Percentiles rank a stretch among this genome's conserved stretches.
These are phyloP conservation scores for Pseudohalonectria lignicola DNA, from an alignment of 2,329 filamentous ascomycete species.

Conservation along the genomic window DNA sequence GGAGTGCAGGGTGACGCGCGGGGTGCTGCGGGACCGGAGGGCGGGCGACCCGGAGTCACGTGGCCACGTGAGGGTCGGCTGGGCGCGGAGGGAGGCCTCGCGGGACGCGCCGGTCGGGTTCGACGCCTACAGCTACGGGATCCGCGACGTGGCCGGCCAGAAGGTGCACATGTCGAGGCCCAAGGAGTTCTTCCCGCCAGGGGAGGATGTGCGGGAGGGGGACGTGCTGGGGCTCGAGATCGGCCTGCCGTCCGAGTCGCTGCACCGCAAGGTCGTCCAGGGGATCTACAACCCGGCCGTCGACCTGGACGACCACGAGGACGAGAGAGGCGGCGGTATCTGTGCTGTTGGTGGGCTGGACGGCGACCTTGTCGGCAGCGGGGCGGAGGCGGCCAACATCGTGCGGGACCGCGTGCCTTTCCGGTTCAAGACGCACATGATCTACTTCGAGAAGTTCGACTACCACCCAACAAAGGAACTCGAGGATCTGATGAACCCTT, in stretches of 20 bases:
- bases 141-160: constrained; percentile 82
- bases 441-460: constrained; percentile 89
- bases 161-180: constrained; percentile 89
- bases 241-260: constrained; percentile 69
- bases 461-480: constrained; percentile 82
- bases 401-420: constrained; percentile 94
- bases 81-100: constrained; percentile 69
- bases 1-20: constrained; percentile 81
- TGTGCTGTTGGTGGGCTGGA: too few species aligned
- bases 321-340: too few species aligned
- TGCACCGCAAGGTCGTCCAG: constrained; percentile 81
- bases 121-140: constrained; percentile 86
- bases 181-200: constrained; percentile 75
- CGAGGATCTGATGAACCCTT: constrained; percentile 70
- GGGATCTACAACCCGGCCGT: constrained; percentile 81
- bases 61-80: constrained; percentile 73
- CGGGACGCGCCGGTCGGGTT: constrained; percentile 78
- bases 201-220: constrained; percentile 72
- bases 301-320: constrained; percentile 52
- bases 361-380: constrained; percentile 23
- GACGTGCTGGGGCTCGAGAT: constrained; percentile 94
- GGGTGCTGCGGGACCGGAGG: constrained; percentile 34
- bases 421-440: constrained; percentile 73
- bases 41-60: constrained; percentile 33
- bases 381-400: constrained; percentile 58